Evolutionary conservation across 805 yeast genomes (phyloP).

Genomic region (Hanseniaspora jakobsenii): DNA sequence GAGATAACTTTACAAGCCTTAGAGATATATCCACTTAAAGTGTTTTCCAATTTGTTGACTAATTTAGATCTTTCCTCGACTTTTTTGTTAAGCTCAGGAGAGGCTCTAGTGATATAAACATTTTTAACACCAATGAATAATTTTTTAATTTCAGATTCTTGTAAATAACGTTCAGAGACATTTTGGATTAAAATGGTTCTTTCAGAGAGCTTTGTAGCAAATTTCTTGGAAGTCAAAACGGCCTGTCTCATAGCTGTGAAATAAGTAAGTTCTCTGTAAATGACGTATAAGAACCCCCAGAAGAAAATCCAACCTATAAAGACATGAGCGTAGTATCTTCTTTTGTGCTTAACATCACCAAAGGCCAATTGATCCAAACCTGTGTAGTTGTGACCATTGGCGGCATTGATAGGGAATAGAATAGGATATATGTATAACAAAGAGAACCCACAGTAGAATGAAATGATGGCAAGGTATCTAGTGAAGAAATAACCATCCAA

Average conservation of each 20-base stretch:
- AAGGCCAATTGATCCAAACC: constrained; percentile 73
- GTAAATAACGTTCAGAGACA: constrained; percentile 62
- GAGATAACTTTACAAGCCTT: constrained; percentile 49
- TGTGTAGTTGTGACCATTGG: constrained; percentile 43
- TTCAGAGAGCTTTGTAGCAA: constrained; percentile 60
- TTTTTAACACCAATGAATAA: constrained; percentile 72
- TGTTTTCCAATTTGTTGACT: constrained; percentile 53
- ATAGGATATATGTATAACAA: constrained; percentile 47
- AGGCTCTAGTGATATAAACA: constrained; percentile 64
- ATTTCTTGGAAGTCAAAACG: constrained; percentile 66
- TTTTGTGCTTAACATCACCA: constrained; percentile 50
- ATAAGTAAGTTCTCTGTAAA: constrained; percentile 73
- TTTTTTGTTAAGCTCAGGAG: constrained; percentile 39
- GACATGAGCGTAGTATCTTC: constrained; percentile 77
- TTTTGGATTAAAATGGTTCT: constrained; percentile 76
- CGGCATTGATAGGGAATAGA: constrained; percentile 73
- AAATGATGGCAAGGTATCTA: constrained; percentile 55
- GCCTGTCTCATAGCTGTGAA: constrained; percentile 68
- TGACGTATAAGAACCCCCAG: constrained; percentile 53
- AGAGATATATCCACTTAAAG: constrained; percentile 46
- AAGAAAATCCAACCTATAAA: constrained; percentile 70
- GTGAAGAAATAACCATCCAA: constrained; percentile 88
- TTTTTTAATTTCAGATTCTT: constrained; percentile 59
- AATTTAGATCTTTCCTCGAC: constrained; percentile 49
- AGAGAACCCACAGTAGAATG: constrained; percentile 43